A percentile compares a stretch with the other conserved stretches of the same genome.
These are phyloP conservation scores for Gossypium gossypioides DNA, from an alignment of 441 rosid genomes.

Conservation along the genomic window DNA sequence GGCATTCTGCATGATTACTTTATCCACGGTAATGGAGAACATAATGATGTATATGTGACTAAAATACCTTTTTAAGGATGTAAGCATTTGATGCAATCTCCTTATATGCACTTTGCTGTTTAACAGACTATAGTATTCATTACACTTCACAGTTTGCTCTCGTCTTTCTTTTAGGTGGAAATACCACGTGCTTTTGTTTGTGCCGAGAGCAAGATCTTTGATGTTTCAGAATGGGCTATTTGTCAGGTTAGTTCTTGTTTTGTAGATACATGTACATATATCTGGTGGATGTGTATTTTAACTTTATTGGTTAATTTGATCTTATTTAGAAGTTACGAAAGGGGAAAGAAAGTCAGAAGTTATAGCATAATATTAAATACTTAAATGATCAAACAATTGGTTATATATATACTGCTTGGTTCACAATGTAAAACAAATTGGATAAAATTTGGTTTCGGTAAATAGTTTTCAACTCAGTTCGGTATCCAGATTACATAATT, in stretches of 20 bases:
- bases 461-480: no score
- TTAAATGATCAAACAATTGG: no score
- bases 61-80: not conserved
- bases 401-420: no score
- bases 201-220: constrained; percentile 95
- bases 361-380: not conserved
- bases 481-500: no score
- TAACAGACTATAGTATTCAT: constrained; percentile 8
- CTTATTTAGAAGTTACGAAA: not conserved
- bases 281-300: not conserved
- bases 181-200: constrained; percentile 98
- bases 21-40: not conserved
- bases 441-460: no score
- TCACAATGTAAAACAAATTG: no score
- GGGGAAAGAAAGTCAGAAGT: not conserved
- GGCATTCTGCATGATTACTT: not conserved
- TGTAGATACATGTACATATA: not conserved
- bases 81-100: not conserved
- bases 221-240: constrained; percentile 97
- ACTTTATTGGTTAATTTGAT: not conserved
- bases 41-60: not conserved
- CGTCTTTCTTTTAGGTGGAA: constrained; percentile 52
- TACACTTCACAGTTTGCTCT: constrained; percentile 16
- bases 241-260: constrained; percentile 54
- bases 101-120: not conserved